Conservation (phyloP, 2,329 filamentous ascomycete genomes). For the Phoma sp. region DNA sequence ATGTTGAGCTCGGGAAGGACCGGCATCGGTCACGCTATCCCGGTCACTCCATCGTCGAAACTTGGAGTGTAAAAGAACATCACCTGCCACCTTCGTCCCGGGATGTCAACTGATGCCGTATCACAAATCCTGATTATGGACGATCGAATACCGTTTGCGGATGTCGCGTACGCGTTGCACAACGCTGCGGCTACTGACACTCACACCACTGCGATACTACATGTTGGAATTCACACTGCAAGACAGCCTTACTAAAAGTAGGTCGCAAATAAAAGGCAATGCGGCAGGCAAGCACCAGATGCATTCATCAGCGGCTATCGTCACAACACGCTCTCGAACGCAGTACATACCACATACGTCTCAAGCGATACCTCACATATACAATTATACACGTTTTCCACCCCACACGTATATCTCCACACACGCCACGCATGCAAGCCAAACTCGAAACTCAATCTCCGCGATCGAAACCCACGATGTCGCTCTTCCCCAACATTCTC, state of each 20-base stretch:
- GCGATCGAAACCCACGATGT: conserved; percentile 9
- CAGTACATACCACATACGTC: not conserved
- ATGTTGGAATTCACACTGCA: not conserved
- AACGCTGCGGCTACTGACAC: conserved; percentile 7
- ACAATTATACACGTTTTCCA: not conserved
- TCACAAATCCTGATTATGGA: conserved; percentile 1
- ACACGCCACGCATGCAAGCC: conserved; percentile 6
- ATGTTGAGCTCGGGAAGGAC: conserved; percentile 18
- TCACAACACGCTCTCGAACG: not conserved
- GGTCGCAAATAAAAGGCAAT: not conserved
- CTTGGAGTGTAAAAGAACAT: conserved; percentile 8
- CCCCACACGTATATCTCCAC: not conserved
- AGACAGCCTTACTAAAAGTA: not conserved
- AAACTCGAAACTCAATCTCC: conserved; percentile 5
- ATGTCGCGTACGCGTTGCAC: not conserved
- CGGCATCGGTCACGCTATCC: conserved; percentile 18
- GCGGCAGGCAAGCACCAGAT: not conserved
- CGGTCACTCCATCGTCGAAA: conserved; percentile 4
- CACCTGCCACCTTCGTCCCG: conserved; percentile 10
- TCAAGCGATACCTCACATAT: not conserved
- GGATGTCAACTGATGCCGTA: conserved; percentile 9
- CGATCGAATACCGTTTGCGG: conserved; percentile 6
- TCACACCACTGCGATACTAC: conserved; percentile 9
- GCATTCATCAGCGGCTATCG: not conserved
- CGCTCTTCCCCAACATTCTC: conserved; percentile 16